phyloP scores from a whole-genome alignment of 2,329 filamentous ascomycete species.

The Sarocladiaceae sp. region DNA sequence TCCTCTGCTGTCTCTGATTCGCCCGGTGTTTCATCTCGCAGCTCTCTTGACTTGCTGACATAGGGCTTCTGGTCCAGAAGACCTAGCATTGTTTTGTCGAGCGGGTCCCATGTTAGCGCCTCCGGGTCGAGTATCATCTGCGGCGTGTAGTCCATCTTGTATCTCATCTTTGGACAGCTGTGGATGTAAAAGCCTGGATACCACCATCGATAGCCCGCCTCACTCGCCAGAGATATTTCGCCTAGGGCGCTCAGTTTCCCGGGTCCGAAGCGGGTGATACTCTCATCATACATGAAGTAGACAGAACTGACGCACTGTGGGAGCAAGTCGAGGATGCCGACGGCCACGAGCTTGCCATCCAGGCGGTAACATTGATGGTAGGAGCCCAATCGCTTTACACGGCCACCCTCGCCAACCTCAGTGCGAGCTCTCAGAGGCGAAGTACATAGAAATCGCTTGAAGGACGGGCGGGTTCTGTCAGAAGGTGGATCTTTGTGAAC shows the following conservation, averaged over 20 bases:
- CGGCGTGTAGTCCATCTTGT: conserved; percentile 76
- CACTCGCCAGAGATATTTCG: conserved; percentile 66
- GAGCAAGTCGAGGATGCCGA: conserved; percentile 73
- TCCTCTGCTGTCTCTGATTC: not conserved
- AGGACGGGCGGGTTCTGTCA: conserved; percentile 57
- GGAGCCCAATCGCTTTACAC: conserved; percentile 58
- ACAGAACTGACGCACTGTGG: conserved; percentile 76
- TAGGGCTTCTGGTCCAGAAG: conserved; percentile 54
- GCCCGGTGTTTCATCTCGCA: conserved; percentile 16
- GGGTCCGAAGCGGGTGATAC: conserved; percentile 63
- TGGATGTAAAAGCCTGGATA: conserved; percentile 83
- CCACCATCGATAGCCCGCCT: conserved; percentile 70
- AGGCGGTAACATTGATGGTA: conserved; percentile 81
- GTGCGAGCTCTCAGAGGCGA: conserved; percentile 57
- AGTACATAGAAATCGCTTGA: conserved; percentile 68
- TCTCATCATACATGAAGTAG: conserved; percentile 78
- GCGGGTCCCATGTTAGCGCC: conserved; percentile 55
- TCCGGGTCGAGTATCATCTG: conserved; percentile 71
- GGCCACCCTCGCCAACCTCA: conserved; percentile 41
- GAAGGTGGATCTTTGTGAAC: conserved; percentile 65
- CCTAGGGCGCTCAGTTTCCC: conserved; percentile 73
- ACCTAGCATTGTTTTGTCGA: conserved; percentile 48
- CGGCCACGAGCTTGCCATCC: conserved; percentile 69
- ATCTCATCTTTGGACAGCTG: conserved; percentile 75
- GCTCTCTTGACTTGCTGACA: conserved; percentile 40